These are phyloP conservation scores for Vigna nakashimae DNA, from an alignment of 306 rosid genomes.

Conservation along the genomic window DNA sequence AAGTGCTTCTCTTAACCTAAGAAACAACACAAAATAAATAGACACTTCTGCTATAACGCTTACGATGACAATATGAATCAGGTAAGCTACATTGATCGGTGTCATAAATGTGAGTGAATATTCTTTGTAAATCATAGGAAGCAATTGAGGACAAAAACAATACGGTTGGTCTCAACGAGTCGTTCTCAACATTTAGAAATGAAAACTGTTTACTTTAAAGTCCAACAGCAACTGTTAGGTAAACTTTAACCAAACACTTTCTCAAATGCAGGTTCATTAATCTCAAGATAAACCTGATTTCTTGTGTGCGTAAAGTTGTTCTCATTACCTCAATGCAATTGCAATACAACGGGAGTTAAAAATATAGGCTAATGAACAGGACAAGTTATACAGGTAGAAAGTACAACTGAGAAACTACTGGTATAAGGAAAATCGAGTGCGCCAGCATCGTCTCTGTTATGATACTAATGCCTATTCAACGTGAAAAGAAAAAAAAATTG, in stretches of 20 bases:
- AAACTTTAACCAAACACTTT: no score
- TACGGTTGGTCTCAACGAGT: conserved; percentile 4
- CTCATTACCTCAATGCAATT: background rate
- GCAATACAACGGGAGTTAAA: background rate
- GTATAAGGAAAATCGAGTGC: background rate
- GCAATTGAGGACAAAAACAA: conserved; percentile 10
- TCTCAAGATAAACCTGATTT: background rate
- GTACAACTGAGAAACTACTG: background rate
- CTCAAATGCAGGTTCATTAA: background rate
- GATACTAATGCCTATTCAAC: background rate
- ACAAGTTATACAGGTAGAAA: conserved; percentile 22
- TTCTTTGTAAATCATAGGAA: background rate
- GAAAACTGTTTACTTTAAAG: conserved; percentile 8
- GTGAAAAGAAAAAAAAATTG: background rate
- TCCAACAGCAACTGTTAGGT: background rate
- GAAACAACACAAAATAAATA: background rate
- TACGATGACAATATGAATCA: background rate
- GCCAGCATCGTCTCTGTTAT: background rate
- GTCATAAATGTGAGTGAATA: conserved; percentile 1
- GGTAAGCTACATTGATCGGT: no score
- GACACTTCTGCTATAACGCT: background rate
- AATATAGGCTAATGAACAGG: background rate
- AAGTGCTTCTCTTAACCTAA: no score
- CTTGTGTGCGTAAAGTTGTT: background rate
- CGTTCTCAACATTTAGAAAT: background rate